Evolutionary conservation across 208 protist species (phyloP).

Genomic region (Trypanosoma platydactyli): DNA sequence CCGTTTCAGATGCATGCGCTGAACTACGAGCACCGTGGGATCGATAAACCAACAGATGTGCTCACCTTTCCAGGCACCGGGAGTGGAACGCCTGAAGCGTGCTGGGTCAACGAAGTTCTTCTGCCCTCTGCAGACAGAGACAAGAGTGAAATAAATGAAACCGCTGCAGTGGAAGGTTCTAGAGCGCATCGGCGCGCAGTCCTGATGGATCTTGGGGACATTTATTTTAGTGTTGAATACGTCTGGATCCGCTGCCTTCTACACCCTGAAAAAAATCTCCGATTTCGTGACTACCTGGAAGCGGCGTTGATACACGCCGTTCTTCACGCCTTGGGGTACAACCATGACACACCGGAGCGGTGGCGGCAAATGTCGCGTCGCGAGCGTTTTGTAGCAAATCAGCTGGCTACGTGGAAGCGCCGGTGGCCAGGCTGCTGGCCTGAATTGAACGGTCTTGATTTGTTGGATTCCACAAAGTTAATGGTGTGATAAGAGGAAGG

Average conservation of each 20-base stretch:
- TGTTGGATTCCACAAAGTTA: background rate
- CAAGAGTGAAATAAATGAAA: background rate
- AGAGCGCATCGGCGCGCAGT: conserved; percentile 20
- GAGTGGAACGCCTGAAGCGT: conserved; percentile 23
- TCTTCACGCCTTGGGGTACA: conserved; percentile 78
- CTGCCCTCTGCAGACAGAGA: conserved; percentile 25
- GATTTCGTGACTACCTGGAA: conserved; percentile 55
- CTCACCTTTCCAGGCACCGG: conserved; percentile 66
- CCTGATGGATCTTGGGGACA: conserved; percentile 57
- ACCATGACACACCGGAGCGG: conserved; percentile 56
- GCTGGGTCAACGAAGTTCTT: conserved; percentile 46
- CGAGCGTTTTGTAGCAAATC: conserved; percentile 55
- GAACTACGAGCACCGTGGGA: conserved; percentile 42
- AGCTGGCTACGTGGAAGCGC: conserved; percentile 38
- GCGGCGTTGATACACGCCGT: conserved; percentile 71
- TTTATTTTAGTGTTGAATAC: conserved; percentile 76
- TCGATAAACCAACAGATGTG: conserved; percentile 68
- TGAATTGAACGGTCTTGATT: conserved; percentile 48
- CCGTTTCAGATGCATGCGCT: conserved; percentile 52
- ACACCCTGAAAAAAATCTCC: conserved; percentile 45
- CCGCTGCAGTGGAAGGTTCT: background rate
- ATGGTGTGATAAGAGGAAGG: background rate
- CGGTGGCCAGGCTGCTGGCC: conserved; percentile 36
- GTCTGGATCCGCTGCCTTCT: conserved; percentile 42
- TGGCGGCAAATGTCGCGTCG: conserved; percentile 60